Evolutionary conservation across 164 flowering plant genomes (phyloP).

Genomic region (Protea cynaroides): DNA sequence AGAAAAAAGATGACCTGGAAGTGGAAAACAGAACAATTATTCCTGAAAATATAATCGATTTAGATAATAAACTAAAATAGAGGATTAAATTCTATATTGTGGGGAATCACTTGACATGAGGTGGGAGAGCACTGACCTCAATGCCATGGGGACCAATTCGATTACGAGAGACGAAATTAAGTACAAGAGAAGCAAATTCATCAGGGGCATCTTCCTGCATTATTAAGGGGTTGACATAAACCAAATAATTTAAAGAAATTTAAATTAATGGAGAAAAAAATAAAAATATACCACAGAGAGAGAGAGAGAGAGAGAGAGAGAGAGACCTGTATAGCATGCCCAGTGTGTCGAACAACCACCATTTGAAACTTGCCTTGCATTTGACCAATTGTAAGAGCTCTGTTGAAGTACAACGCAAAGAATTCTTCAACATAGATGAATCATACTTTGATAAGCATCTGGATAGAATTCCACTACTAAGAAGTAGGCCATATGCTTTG

Average conservation of each 20-base stretch:
- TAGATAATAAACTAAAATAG: no score
- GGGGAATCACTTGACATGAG: neutral
- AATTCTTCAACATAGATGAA: neutral
- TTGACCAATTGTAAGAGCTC: slow-evolving; percentile 94
- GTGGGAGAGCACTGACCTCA: slow-evolving; percentile 57
- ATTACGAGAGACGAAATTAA: slow-evolving; percentile 79
- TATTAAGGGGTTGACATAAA: slow-evolving; percentile 1
- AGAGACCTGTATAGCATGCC: slow-evolving; percentile 95
- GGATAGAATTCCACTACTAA: neutral
- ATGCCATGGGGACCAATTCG: slow-evolving; percentile 85
- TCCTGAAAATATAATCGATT: no score
- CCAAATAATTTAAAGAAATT: neutral
- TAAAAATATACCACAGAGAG: neutral
- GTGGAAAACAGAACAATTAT: no score
- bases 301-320: neutral
- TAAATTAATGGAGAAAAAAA: neutral
- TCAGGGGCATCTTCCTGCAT: slow-evolving; percentile 91
- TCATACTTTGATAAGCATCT: neutral
- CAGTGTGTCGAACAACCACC: slow-evolving; percentile 87
- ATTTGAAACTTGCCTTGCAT: slow-evolving; percentile 99
- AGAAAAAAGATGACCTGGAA: no score
- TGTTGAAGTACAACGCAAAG: slow-evolving; percentile 20
- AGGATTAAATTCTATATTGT: neutral
- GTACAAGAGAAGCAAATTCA: slow-evolving; percentile 69
- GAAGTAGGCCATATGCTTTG: no score